phyloP scores from a whole-genome alignment of 257 asterid genomes.

The Datura wrightii region DNA sequence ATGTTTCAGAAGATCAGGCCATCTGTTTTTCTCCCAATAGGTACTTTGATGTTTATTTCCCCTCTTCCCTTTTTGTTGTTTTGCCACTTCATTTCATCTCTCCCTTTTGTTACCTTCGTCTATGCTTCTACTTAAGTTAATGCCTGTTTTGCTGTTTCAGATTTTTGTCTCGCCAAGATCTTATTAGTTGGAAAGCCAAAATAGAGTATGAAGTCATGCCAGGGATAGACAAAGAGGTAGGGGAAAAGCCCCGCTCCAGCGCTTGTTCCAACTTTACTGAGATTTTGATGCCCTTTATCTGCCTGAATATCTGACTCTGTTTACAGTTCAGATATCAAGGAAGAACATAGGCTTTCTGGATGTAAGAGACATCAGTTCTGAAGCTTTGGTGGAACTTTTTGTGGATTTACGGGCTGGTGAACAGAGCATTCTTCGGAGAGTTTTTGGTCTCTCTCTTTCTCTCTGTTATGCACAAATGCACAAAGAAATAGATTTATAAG shows the following conservation, averaged over 20 bases:
- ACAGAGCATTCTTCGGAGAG: conserved; percentile 79
- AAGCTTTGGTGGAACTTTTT: conserved; percentile 63
- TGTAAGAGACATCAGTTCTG: conserved; percentile 65
- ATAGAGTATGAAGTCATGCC: conserved; percentile 69
- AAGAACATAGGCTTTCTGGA: conserved; percentile 85
- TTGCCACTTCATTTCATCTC: background rate
- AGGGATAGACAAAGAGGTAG: conserved; percentile 66
- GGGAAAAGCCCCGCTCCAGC: conserved; percentile 32
- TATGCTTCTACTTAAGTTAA: conserved; percentile 7
- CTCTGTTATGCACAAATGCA: background rate
- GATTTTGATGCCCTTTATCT: conserved; percentile 38
- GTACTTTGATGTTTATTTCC: conserved; percentile 42
- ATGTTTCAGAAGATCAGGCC: conserved; percentile 42
- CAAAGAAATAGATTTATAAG: background rate
- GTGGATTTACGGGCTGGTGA: conserved; percentile 68
- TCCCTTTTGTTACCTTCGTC: conserved; percentile 14
- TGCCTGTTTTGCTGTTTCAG: conserved; percentile 49
- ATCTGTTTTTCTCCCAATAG: conserved; percentile 70
- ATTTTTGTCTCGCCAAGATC: conserved; percentile 78
- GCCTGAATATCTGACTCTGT: conserved; percentile 64
- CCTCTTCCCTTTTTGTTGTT: background rate
- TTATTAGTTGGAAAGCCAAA: conserved; percentile 86
- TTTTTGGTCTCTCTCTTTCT: conserved; percentile 65
- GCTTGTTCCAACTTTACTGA: conserved; percentile 16
- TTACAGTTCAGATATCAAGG: conserved; percentile 98